phyloP scores from a whole-genome alignment of 164 flowering plant genomes.

The Magnolia kwangsiensis region DNA sequence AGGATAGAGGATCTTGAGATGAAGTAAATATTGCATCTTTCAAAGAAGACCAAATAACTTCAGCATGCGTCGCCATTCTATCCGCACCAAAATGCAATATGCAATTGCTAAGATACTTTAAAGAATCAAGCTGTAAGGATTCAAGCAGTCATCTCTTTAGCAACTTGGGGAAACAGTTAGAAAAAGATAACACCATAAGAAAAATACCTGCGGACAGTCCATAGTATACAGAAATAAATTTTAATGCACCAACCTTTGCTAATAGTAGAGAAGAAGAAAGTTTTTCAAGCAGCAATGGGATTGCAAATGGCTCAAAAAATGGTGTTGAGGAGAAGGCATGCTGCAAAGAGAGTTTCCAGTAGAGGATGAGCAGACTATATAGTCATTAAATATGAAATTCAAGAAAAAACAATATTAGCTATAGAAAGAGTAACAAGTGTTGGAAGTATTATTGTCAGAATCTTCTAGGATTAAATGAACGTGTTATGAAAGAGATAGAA shows the following conservation, averaged over 20 bases:
- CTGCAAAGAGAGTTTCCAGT: constrained; percentile 35
- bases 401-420: neutral
- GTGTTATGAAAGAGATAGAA: neutral
- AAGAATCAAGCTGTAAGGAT: constrained; percentile 70
- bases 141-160: neutral
- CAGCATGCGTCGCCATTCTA: constrained; percentile 59
- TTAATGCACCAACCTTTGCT: constrained; percentile 63
- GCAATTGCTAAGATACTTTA: constrained; percentile 69
- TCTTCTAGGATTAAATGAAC: neutral
- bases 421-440: neutral
- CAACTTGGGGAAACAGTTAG: neutral
- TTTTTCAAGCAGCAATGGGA: constrained; percentile 90
- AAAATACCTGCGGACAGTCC: neutral
- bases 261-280: constrained; percentile 71
- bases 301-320: constrained; percentile 74
- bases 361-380: neutral
- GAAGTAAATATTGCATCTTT: constrained; percentile 46
- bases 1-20: constrained; percentile 24
- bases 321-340: constrained; percentile 75
- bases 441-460: too few relatives aligned
- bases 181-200: neutral
- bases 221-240: neutral
- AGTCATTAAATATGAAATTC: neutral
- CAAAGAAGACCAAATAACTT: constrained; percentile 65
- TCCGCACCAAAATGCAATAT: constrained; percentile 58